A percentile compares a stretch with the other conserved stretches of the same genome.
Evolutionary conservation across 208 protist species (phyloP).

Genomic region (Crithidia mellificae): DNA sequence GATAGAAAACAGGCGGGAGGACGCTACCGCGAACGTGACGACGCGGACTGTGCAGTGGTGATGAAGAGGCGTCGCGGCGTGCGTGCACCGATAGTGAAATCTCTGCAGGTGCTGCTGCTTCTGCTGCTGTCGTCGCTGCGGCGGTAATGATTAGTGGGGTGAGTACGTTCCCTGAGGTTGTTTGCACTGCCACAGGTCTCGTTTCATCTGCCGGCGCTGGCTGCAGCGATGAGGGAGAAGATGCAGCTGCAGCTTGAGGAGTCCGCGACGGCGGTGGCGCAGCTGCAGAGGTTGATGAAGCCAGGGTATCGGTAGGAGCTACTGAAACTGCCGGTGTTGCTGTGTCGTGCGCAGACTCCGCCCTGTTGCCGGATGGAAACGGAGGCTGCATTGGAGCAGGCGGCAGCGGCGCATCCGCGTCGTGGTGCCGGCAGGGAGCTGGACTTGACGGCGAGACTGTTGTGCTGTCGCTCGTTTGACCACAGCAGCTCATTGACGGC

Average conservation of each 20-base stretch:
- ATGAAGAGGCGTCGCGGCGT: neutral
- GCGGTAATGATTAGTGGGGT: too few species aligned
- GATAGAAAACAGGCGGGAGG: slow-evolving; percentile 28
- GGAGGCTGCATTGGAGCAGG: neutral
- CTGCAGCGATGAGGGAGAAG: too few species aligned
- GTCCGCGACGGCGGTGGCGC: too few species aligned
- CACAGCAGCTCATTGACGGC: too few species aligned
- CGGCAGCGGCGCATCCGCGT: neutral
- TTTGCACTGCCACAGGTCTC: too few species aligned
- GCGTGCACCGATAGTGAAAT: neutral
- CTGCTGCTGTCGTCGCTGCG: neutral
- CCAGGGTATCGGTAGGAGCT: neutral
- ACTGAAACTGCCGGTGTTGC: neutral
- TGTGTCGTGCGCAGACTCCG: neutral
- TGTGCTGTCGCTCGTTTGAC: too few species aligned
- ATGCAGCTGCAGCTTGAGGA: too few species aligned
- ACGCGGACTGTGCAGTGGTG: slow-evolving; percentile 4
- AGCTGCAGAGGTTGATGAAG: neutral
- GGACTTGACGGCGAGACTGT: too few species aligned
- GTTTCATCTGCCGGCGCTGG: too few species aligned
- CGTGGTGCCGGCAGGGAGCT: slow-evolving; percentile 3
- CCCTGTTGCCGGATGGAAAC: neutral
- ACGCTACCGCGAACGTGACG: slow-evolving; percentile 25
- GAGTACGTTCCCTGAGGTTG: too few species aligned
- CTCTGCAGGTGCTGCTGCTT: neutral